Conservation (phyloP, 495 filamentous ascomycete genomes). For the Neurospora pannonica region DNA sequence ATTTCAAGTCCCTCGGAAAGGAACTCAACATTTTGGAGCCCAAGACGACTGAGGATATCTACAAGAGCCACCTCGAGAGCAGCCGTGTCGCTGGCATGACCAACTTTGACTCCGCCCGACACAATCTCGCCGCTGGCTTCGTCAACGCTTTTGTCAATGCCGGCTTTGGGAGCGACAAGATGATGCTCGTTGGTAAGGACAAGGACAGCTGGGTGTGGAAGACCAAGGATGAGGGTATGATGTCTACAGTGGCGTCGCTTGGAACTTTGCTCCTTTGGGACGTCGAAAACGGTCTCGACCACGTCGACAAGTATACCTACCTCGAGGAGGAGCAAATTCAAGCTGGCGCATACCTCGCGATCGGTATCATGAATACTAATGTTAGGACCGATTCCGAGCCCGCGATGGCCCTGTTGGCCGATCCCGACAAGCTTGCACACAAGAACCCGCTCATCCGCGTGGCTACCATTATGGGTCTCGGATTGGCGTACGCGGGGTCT, state of each 20-base stretch:
- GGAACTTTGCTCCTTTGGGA: constrained; percentile 89
- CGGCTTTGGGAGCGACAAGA: constrained; percentile 89
- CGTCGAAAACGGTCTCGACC: constrained; percentile 76
- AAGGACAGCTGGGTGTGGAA: constrained; percentile 97
- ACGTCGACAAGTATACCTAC: constrained; percentile 89
- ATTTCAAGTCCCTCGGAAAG: constrained; percentile 90
- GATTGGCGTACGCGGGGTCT: constrained; percentile 85
- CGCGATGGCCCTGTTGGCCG: constrained; percentile 73
- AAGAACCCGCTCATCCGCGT: constrained; percentile 68
- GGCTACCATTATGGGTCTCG: constrained; percentile 89
- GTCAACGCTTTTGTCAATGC: constrained; percentile 96
- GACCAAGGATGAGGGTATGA: constrained; percentile 95
- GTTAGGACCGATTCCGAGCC: constrained; percentile 80
- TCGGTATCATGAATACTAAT: constrained; percentile 88
- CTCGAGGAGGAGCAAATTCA: constrained; percentile 73
- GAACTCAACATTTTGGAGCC: constrained; percentile 95
- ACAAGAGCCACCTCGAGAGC: constrained; percentile 97
- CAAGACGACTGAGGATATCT: constrained; percentile 96
- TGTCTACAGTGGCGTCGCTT: constrained; percentile 87
- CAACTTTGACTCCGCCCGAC: constrained; percentile 87
- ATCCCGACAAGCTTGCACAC: constrained; percentile 62
- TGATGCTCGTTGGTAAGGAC: constrained; percentile 80
- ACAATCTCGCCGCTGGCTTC: constrained; percentile 92
- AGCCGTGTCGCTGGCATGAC: constrained; percentile 83
- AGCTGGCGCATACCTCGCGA: constrained; percentile 80